Conservation (phyloP, 2,329 filamentous ascomycete genomes). For the Aspergillus tanneri region DNA sequence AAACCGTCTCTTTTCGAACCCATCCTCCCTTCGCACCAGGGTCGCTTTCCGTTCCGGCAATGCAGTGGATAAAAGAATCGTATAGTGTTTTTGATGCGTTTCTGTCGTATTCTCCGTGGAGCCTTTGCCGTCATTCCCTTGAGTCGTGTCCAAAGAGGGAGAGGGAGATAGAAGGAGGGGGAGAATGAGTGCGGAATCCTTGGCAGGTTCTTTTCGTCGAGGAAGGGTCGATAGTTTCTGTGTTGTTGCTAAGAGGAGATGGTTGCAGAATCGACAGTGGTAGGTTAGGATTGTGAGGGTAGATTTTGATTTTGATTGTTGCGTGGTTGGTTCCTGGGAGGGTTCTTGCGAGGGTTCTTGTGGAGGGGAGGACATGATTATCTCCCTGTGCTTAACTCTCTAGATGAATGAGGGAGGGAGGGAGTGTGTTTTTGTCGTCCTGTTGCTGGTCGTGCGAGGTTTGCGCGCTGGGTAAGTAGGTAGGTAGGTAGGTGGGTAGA, state of each 20-base stretch:
- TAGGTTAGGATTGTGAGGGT: slow-evolving; percentile 50
- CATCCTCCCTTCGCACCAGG: slow-evolving; percentile 58
- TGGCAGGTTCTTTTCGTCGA: slow-evolving; percentile 48
- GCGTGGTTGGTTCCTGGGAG: background rate
- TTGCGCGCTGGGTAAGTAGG: too few species aligned
- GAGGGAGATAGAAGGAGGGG: slow-evolving; percentile 48
- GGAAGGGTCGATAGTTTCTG: slow-evolving; percentile 55
- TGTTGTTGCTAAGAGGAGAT: slow-evolving; percentile 62
- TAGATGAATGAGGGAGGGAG: too few species aligned
- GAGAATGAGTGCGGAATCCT: slow-evolving; percentile 59
- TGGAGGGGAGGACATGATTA: too few species aligned
- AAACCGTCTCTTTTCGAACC: slow-evolving; percentile 65
- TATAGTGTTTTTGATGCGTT: slow-evolving; percentile 37
- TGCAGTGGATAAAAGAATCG: slow-evolving; percentile 54
- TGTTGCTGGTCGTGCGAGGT: too few species aligned
- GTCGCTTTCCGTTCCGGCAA: slow-evolving; percentile 49
- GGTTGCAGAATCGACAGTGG: slow-evolving; percentile 63
- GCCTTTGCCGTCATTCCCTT: slow-evolving; percentile 19
- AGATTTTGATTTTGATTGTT: background rate
- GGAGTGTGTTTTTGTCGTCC: too few species aligned
- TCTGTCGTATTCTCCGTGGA: slow-evolving; percentile 22
- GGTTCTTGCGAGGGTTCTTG: background rate
- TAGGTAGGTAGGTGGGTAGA: too few species aligned
- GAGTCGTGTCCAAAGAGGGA: slow-evolving; percentile 6
- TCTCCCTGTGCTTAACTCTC: too few species aligned